Conservation (phyloP, 495 filamentous ascomycete genomes). For the Annulohypoxylon maeteangense region DNA sequence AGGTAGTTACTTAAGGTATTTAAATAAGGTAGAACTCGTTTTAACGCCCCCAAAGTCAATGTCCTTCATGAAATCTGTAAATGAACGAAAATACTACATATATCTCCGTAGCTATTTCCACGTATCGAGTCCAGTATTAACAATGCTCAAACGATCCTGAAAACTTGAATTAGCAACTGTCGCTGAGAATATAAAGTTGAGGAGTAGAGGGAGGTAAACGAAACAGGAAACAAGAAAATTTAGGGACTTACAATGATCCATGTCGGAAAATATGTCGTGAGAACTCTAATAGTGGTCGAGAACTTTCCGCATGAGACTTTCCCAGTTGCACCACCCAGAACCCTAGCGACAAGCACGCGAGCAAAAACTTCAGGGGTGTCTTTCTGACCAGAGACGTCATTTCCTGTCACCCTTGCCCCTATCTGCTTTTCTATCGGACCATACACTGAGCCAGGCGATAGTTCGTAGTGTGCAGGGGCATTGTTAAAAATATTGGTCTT, state of each 20-base stretch:
- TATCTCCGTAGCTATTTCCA: no score
- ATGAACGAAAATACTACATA: no score
- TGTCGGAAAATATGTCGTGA: not conserved
- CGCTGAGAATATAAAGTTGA: not conserved
- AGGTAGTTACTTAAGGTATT: no score
- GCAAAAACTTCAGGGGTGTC: not conserved
- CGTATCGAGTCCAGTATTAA: not conserved
- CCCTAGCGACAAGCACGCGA: not conserved
- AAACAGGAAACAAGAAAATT: not conserved
- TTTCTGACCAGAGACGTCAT: not conserved
- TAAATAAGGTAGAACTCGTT: no score
- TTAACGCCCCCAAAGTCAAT: no score
- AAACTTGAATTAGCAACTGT: not conserved
- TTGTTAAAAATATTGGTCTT: not conserved
- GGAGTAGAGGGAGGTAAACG: no score
- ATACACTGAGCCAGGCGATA: not conserved
- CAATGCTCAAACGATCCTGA: not conserved
- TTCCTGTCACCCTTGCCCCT: not conserved
- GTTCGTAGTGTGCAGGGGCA: not conserved
- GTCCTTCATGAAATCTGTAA: no score
- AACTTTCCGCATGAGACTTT: not conserved
- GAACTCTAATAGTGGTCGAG: not conserved
- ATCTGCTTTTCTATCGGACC: not conserved
- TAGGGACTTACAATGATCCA: not conserved
- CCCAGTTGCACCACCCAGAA: not conserved